phyloP scores from a whole-genome alignment of 2,329 filamentous ascomycete genomes.

The Calonectria fujianensis region DNA sequence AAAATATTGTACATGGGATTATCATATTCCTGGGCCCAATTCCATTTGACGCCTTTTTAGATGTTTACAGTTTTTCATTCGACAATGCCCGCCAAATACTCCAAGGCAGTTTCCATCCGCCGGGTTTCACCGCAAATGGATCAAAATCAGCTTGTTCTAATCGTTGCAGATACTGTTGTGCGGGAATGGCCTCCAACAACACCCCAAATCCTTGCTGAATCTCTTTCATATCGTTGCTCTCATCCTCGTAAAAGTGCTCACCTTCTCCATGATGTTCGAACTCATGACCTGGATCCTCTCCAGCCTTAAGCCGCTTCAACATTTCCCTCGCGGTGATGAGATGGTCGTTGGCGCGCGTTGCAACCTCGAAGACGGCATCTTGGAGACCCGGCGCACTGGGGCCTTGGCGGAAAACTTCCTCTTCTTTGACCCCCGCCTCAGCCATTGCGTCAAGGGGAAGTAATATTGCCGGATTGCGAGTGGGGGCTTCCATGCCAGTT shows the following conservation, averaged over 20 bases:
- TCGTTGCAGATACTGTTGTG: slow-evolving; percentile 84
- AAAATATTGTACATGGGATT: slow-evolving; percentile 42
- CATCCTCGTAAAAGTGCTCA: slow-evolving; percentile 72
- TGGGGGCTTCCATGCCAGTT: slow-evolving; percentile 61
- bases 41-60: neutral
- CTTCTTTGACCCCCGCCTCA: slow-evolving; percentile 85
- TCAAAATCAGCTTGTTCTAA: slow-evolving; percentile 91
- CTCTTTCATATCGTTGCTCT: slow-evolving; percentile 62
- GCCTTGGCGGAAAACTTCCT: slow-evolving; percentile 90
- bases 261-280: slow-evolving; percentile 91
- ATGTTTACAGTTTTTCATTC: slow-evolving; percentile 66
- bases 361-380: slow-evolving; percentile 93
- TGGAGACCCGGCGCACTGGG: slow-evolving; percentile 86
- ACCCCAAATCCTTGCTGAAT: slow-evolving; percentile 83
- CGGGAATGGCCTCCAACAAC: slow-evolving; percentile 86
- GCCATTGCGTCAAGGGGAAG: slow-evolving; percentile 94
- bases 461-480: slow-evolving; percentile 75
- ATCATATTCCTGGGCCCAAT: slow-evolving; percentile 14
- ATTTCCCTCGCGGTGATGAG: slow-evolving; percentile 95
- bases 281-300: slow-evolving; percentile 85
- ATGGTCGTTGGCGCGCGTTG: slow-evolving; percentile 95
- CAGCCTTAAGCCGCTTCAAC: slow-evolving; percentile 85
- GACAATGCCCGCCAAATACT: slow-evolving; percentile 75
- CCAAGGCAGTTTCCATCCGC: slow-evolving; percentile 90
- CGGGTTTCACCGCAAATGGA: slow-evolving; percentile 78